Evolutionary conservation across 2,329 filamentous ascomycete species (phyloP), one percentile per base, ranked within the genome.

Genomic region (Biscogniauxia marginata): DNA sequence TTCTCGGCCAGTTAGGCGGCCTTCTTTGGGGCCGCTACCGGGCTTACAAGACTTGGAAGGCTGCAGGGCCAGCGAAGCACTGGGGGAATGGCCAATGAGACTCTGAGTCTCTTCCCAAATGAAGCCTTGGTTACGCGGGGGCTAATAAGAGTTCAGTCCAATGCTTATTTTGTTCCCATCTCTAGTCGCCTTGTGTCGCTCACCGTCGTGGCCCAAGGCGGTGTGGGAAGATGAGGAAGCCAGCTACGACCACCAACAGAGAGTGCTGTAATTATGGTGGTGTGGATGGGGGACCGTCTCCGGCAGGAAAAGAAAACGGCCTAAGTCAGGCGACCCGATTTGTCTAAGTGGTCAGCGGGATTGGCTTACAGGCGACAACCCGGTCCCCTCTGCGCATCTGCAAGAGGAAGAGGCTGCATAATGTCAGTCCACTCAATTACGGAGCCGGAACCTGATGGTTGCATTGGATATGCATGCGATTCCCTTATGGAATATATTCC

Each of bases 281-380:
- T 64, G 60, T 61, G 58, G 57, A 61, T 46, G 45, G 45, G 30
- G 30, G 11, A 39, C 30, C 30, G 55, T 63, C 30, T 39, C 30
- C n/a, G 13, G n/a, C 30, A 39, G 30, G 30, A 39, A 39, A 39
- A 56, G 58, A 64, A 64, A 52, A 59, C 43, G 51, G 60, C 58
- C 65, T n/a, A 61, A 65, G 67, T 71, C 65, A 71, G 65, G 67
- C 67, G 68, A 68, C 68, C 66, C 58, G 61, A 69, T 68, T 65
- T 65, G 65, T 67, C 62, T 59, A 64, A 65, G 64, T 66, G 60
- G 63, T 64, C 60, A 65, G 66, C 64, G 64, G 67, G 65, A 68
- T 68, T 69, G 67, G 68, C 66, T 69, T 63, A 65, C 62, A 61
- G 56, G 50, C 53, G 61, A 60, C 58, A 54, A 65, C 57, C 60